Evolutionary conservation across 495 filamentous ascomycete genomes (phyloP), one percentile per base, ranked within the genome.

Genomic region (Hypomontagnella submonticulosa): DNA sequence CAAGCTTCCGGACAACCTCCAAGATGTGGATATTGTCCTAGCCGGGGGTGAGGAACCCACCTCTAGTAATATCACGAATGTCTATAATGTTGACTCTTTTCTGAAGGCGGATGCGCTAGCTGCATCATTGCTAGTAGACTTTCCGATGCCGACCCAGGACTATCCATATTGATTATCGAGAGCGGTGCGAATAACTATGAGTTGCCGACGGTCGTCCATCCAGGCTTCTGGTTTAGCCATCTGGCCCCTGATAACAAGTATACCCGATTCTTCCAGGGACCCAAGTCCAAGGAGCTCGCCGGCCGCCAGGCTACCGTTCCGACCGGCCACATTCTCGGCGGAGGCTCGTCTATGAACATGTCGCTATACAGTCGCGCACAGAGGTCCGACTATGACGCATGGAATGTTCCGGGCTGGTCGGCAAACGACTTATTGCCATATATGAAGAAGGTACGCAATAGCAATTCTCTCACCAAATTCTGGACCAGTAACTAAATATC

Each of bases 341-440:
- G 86, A 23, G 86, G 86, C 4, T 81, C 77, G 12, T 84, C 82
- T 1, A 81, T 84, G 19, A 89, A 88, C 70, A 79, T 83, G 51
- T 80, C 85, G 75, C 78, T 53, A 54, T 77, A 75, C 57, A 63
- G 44, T 43, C 70, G 72, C 0, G 68, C 66, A 4, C 74, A 75
- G 44, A 36, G 63, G 40, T 71, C 61, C 13, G 81, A 83, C 51
- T 85, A 73, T 38, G 81, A 87, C 33, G 54, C 71, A 4, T 86
- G 81, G 83, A 73, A 77, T 0, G 73, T 69, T 0, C 69, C 74
- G 0, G 84, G 84, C 0, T 86, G 84, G 84, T 71, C 71, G 5
- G 77, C 73, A 4, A 73, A 82, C 8, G 81, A 83, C 0, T 55
- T 86, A 66, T 19, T 81, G 41, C 83, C 80, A 2, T 77, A 75